Evolutionary conservation across 345 rosid genomes (phyloP).

Genomic region (Pistacia atlantica): DNA sequence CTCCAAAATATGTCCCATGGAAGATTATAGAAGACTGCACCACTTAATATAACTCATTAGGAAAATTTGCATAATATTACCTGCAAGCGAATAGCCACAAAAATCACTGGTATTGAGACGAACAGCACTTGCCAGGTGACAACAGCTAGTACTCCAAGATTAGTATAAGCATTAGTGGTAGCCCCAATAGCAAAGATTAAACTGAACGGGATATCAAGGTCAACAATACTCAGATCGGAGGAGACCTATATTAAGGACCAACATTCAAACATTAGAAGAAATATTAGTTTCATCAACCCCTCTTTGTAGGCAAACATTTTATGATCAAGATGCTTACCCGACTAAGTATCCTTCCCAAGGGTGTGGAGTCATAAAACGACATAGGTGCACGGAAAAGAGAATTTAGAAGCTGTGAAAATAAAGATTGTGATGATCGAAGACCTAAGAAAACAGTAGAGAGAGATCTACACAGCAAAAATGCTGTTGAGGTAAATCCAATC

Average conservation of each 20-base stretch:
- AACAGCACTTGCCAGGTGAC: constrained; percentile 94
- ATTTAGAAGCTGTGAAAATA: constrained; percentile 67
- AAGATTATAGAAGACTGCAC: neutral
- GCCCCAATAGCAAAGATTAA: constrained; percentile 64
- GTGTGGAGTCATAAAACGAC: constrained; percentile 75
- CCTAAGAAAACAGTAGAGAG: constrained; percentile 48
- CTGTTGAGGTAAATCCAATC: constrained; percentile 43
- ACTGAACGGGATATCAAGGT: constrained; percentile 81
- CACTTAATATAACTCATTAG: neutral
- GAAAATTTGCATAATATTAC: constrained; percentile 30
- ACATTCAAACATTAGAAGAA: neutral
- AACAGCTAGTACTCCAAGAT: constrained; percentile 71
- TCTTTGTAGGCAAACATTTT: neutral
- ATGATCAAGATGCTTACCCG: constrained; percentile 38
- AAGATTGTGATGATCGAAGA: constrained; percentile 58
- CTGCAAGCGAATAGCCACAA: constrained; percentile 74
- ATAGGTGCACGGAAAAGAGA: constrained; percentile 74
- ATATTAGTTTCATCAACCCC: constrained; percentile 1
- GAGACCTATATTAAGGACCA: constrained; percentile 49
- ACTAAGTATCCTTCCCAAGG: constrained; percentile 75
- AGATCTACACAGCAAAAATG: constrained; percentile 49
- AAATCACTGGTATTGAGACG: constrained; percentile 67
- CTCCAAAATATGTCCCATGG: neutral
- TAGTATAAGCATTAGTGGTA: constrained; percentile 56
- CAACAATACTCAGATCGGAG: constrained; percentile 86